phyloP scores from a whole-genome alignment of 148 eudicot genomes.

The Cornus suecica region DNA sequence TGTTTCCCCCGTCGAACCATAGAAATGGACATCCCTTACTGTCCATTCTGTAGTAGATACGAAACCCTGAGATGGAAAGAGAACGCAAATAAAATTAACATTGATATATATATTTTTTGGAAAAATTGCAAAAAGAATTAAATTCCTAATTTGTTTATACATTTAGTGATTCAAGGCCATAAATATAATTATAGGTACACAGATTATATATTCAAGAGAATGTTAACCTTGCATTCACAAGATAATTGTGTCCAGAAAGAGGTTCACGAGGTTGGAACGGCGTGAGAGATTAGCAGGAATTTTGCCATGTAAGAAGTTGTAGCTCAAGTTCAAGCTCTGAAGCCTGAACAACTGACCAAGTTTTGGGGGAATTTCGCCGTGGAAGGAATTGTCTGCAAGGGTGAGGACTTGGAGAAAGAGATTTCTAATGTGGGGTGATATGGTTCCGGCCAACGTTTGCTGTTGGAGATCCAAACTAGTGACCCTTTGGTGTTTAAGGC shows the following conservation, averaged over 20 bases:
- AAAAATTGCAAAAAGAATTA: no score
- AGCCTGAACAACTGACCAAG: slow-evolving; percentile 27
- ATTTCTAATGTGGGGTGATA: slow-evolving; percentile 29
- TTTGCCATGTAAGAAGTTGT: slow-evolving; percentile 19
- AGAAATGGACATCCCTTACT: no score
- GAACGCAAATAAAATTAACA: no score
- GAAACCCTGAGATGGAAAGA: no score
- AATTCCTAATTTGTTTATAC: no score
- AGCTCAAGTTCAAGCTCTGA: slow-evolving; percentile 24
- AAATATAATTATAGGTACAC: no score
- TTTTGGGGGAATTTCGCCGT: slow-evolving; percentile 24
- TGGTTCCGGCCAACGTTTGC: slow-evolving; percentile 17
- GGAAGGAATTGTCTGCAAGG: slow-evolving; percentile 27
- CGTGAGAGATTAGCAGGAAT: slow-evolving; percentile 10
- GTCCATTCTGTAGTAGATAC: no score
- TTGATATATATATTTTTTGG: no score
- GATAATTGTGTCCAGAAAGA: slow-evolving; percentile 26
- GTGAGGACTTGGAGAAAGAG: slow-evolving; percentile 24
- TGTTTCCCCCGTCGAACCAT: no score
- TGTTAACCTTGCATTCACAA: no score
- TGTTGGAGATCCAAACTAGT: slow-evolving; percentile 18
- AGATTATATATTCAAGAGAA: no score
- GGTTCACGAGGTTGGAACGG: slow-evolving; percentile 16
- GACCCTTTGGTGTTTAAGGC: slow-evolving; percentile 29
- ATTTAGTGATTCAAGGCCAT: no score